These are phyloP conservation scores for Gleditsia sinensis DNA, from an alignment of 306 rosid species.

Conservation along the genomic window DNA sequence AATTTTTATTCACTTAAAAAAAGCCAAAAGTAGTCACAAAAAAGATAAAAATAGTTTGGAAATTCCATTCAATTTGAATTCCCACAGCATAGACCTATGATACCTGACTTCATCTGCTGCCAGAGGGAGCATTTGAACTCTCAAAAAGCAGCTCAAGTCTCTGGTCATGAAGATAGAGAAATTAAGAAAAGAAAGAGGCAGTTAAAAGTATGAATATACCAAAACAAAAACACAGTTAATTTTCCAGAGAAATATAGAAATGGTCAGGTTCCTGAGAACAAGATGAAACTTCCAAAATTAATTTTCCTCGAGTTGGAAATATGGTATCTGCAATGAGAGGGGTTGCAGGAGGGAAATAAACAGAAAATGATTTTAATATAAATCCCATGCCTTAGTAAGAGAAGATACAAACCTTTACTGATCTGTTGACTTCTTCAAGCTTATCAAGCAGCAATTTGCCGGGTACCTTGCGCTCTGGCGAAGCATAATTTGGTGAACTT, in stretches of 20 bases:
- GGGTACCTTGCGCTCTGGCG: conserved; percentile 55
- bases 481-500: conserved; percentile 51
- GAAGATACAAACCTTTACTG: conserved; percentile 68
- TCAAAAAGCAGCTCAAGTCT: conserved; percentile 67
- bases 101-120: conserved; percentile 33
- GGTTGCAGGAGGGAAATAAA: neutral
- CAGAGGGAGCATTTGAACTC: conserved; percentile 49
- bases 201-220: neutral
- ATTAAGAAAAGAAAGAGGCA: neutral
- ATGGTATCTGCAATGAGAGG: neutral
- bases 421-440: conserved; percentile 81
- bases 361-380: conserved; percentile 3
- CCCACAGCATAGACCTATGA: no score
- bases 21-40: neutral
- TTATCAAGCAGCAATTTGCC: conserved; percentile 69
- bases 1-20: neutral
- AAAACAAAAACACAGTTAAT: conserved; percentile 11
- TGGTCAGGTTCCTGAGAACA: neutral
- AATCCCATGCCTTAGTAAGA: neutral
- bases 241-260: neutral
- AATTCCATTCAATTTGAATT: no score
- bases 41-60: neutral
- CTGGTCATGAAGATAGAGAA: conserved; percentile 45
- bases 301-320: conserved; percentile 18
- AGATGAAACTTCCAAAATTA: neutral